phyloP scores from a whole-genome alignment of 257 asterid genomes.

The Leonotis leonurus region DNA sequence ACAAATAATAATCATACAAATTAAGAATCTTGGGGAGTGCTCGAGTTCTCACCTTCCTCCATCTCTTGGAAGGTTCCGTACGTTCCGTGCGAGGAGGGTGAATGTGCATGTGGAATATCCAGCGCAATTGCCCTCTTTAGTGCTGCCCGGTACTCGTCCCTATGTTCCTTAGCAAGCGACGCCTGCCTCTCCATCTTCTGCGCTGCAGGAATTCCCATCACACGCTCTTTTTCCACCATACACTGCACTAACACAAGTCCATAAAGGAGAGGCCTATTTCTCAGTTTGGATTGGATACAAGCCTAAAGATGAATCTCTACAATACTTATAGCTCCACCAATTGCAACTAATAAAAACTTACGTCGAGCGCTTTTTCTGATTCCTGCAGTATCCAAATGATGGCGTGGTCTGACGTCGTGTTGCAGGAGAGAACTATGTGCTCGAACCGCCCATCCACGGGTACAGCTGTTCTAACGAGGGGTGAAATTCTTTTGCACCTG shows the following conservation, averaged over 20 bases:
- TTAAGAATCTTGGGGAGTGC: slow-evolving; percentile 17
- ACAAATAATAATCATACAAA: slow-evolving; percentile 2
- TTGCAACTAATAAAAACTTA: slow-evolving; percentile 38
- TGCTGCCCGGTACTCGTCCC: slow-evolving; percentile 73
- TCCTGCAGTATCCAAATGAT: slow-evolving; percentile 68
- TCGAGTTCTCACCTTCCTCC: slow-evolving; percentile 46
- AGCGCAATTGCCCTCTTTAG: slow-evolving; percentile 70
- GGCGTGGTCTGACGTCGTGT: slow-evolving; percentile 74
- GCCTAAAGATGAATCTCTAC: too few relatives aligned
- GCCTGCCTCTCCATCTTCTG: slow-evolving; percentile 79
- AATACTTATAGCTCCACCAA: too few relatives aligned
- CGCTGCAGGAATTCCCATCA: slow-evolving; percentile 58
- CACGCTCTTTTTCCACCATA: slow-evolving; percentile 54
- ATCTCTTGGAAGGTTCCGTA: slow-evolving; percentile 72
- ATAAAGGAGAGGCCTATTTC: too few relatives aligned
- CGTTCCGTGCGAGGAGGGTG: too few relatives aligned
- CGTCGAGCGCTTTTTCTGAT: slow-evolving; percentile 66
- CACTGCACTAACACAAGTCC: slow-evolving; percentile 35
- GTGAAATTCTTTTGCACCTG: slow-evolving; percentile 65
- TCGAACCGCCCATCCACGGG: slow-evolving; percentile 98
- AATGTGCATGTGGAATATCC: slow-evolving; percentile 61
- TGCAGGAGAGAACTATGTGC: slow-evolving; percentile 90
- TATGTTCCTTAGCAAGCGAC: slow-evolving; percentile 66
- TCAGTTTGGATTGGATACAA: too few relatives aligned
- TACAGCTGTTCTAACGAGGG: slow-evolving; percentile 82